Percentiles rank a stretch among this genome's conserved stretches.
phyloP scores from a whole-genome alignment of 2,329 filamentous ascomycete genomes.

The Alternaria conjuncta region DNA sequence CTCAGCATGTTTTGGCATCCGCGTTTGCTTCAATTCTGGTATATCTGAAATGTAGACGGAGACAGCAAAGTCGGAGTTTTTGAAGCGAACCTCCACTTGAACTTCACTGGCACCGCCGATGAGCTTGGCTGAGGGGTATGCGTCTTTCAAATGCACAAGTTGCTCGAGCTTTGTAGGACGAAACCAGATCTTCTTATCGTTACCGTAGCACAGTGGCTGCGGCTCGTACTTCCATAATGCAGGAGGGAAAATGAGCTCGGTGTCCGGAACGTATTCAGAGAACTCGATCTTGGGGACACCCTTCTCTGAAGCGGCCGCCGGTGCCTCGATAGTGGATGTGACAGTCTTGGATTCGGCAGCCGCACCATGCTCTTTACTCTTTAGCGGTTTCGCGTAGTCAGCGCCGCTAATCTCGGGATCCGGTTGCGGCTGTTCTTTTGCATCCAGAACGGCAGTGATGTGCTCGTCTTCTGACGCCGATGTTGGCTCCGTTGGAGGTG shows the following conservation, averaged over 20 bases:
- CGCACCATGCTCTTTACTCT: constrained; percentile 40
- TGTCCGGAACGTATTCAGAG: constrained; percentile 87
- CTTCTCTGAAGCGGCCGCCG: constrained; percentile 60
- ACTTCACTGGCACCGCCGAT: constrained; percentile 96
- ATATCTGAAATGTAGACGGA: constrained; percentile 95
- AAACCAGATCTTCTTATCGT: constrained; percentile 92
- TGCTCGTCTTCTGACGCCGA: constrained; percentile 36
- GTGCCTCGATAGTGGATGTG: constrained; percentile 38
- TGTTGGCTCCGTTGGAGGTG: constrained; percentile 37
- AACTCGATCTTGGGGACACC: constrained; percentile 69
- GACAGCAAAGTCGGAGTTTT: constrained; percentile 84
- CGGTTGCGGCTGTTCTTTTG: constrained; percentile 25
- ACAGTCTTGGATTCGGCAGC: constrained; percentile 59
- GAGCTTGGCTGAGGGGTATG: constrained; percentile 86
- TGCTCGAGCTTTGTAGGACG: constrained; percentile 84
- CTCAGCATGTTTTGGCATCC: constrained; percentile 32
- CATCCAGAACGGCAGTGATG: constrained; percentile 31
- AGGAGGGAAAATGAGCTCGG: constrained; percentile 91
- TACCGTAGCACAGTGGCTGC: constrained; percentile 82
- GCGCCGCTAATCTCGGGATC: constrained; percentile 38
- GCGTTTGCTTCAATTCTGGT: constrained; percentile 75
- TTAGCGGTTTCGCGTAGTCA: constrained; percentile 43
- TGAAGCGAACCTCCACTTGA: constrained; percentile 97
- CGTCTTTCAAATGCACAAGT: constrained; percentile 84
- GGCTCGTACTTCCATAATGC: constrained; percentile 80